Conservation (phyloP, 2,329 filamentous ascomycete genomes). For the Rhexocercosporidium sp. region DNA sequence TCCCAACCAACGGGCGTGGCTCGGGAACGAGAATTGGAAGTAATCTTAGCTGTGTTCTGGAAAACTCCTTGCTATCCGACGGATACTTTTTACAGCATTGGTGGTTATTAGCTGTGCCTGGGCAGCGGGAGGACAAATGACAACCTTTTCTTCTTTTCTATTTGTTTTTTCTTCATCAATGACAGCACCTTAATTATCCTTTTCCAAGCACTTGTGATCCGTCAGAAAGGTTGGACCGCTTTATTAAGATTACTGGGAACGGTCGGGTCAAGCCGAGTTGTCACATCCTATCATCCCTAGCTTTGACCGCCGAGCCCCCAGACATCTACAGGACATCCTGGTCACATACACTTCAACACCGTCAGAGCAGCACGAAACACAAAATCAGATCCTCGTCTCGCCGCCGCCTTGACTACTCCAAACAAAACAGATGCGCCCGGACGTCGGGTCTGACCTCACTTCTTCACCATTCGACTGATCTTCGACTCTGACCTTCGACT, state of each 20-base stretch:
- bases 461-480: constrained; percentile 7
- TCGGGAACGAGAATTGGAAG: background rate
- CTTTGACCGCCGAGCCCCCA: constrained; percentile 9
- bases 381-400: constrained; percentile 9
- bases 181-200: background rate
- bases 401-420: constrained; percentile 6
- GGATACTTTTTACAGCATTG: background rate
- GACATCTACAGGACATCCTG: constrained; percentile 16
- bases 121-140: background rate
- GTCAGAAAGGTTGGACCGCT: constrained; percentile 14
- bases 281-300: background rate
- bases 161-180: background rate
- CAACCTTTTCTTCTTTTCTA: background rate
- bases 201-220: constrained; percentile 1
- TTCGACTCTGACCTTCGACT: constrained; percentile 1
- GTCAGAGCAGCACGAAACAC: constrained; percentile 9
- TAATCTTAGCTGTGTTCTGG: background rate
- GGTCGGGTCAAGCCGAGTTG: background rate
- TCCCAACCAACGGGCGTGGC: background rate
- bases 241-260: constrained; percentile 10
- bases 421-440: constrained; percentile 13
- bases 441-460: background rate
- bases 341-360: constrained; percentile 8
- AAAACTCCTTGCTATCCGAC: background rate
- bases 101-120: background rate